Conservation (phyloP, 2,329 filamentous ascomycete genomes). For the Fusarium sp. region DNA sequence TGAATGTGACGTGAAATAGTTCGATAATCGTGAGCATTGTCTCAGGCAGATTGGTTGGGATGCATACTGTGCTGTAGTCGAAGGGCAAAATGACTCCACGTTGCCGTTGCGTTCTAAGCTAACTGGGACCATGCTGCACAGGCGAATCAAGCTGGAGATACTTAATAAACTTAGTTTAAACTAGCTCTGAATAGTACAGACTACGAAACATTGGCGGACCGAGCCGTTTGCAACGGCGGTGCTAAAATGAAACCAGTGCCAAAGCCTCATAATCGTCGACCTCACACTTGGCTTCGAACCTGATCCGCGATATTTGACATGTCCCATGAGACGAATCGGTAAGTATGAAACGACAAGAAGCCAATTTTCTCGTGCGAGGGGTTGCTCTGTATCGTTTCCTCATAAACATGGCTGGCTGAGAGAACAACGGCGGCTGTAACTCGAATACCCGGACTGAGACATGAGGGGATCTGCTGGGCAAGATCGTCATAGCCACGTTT, state of each 20-base stretch:
- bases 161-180: neutral
- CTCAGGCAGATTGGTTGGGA: neutral
- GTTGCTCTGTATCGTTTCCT: neutral
- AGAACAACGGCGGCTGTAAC: neutral
- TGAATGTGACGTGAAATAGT: too few species aligned
- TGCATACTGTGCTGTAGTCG: neutral
- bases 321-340: neutral
- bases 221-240: neutral
- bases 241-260: neutral
- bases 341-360: too few species aligned
- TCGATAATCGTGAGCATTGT: too few species aligned
- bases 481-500: neutral
- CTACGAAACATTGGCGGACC: neutral
- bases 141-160: neutral
- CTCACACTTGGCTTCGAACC: neutral
- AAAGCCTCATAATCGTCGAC: neutral
- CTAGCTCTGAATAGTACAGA: neutral
- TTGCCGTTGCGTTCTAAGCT: neutral
- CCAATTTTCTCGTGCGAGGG: too few species aligned
- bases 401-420: neutral
- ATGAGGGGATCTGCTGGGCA: neutral
- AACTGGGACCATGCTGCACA: neutral
- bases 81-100: neutral
- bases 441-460: neutral
- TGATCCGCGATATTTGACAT: accelerated